phyloP scores from a whole-genome alignment of 2,329 filamentous ascomycete genomes.

The Cucurbitaria berberidis region DNA sequence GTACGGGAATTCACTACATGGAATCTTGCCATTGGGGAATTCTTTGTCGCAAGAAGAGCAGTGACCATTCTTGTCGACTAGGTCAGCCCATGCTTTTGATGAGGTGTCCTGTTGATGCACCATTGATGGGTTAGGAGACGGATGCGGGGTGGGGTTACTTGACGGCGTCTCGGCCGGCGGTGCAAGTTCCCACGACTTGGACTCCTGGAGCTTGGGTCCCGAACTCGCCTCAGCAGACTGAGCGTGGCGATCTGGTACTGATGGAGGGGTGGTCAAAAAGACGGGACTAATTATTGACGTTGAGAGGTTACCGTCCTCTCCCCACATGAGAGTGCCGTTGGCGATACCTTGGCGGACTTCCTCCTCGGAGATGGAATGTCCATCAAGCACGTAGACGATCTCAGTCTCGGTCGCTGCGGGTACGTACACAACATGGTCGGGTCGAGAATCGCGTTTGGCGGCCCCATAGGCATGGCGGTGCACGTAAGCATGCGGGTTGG shows the following conservation, averaged over 20 bases:
- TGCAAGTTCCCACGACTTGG: slow-evolving; percentile 1
- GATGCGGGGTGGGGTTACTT: slow-evolving; percentile 2
- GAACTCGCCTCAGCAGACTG: slow-evolving; percentile 7
- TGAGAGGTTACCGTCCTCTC: slow-evolving; percentile 63
- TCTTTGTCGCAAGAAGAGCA: slow-evolving; percentile 63
- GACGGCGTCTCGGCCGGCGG: slow-evolving; percentile 20
- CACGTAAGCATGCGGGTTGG: slow-evolving; percentile 65
- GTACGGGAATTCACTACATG: slow-evolving; percentile 77
- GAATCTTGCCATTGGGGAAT: slow-evolving; percentile 77
- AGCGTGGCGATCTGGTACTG: slow-evolving; percentile 12
- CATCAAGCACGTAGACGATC: slow-evolving; percentile 75
- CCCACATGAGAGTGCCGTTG: slow-evolving; percentile 69
- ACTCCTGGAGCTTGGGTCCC: background rate
- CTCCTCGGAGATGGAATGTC: slow-evolving; percentile 63
- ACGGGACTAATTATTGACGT: slow-evolving; percentile 23
- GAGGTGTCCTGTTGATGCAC: slow-evolving; percentile 26
- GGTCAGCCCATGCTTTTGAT: slow-evolving; percentile 18
- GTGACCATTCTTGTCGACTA: slow-evolving; percentile 30
- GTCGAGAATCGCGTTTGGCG: slow-evolving; percentile 55
- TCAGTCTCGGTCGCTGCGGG: slow-evolving; percentile 66
- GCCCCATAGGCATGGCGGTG: slow-evolving; percentile 56
- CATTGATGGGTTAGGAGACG: slow-evolving; percentile 12
- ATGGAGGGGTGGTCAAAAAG: slow-evolving; percentile 23
- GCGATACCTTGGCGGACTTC: slow-evolving; percentile 75
- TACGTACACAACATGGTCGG: slow-evolving; percentile 57